Evolutionary conservation across 768 basidiomycete species (phyloP).

Genomic region (Amanita brunnescens): DNA sequence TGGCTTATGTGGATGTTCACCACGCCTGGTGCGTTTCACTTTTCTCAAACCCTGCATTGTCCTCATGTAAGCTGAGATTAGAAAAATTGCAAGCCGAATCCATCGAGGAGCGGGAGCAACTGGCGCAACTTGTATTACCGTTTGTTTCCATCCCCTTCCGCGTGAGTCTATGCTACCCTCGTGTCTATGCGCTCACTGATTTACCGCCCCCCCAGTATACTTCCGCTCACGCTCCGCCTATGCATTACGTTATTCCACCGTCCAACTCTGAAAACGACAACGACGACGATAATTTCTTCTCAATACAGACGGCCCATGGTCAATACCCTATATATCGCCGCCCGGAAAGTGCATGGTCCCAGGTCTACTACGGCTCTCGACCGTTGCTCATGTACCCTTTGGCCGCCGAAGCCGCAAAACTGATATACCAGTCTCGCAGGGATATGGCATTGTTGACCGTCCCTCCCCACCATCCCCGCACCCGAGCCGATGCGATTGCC

Average conservation of each 20-base stretch:
- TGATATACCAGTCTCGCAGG: slow-evolving; percentile 52
- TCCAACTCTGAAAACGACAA: slow-evolving; percentile 10
- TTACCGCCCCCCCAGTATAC: slow-evolving; percentile 34
- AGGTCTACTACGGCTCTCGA: slow-evolving; percentile 22
- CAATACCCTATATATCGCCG: slow-evolving; percentile 37
- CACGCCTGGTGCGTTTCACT: slow-evolving; percentile 20
- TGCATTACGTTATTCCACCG: slow-evolving; percentile 51
- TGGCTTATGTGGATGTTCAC: slow-evolving; percentile 61
- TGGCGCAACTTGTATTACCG: slow-evolving; percentile 22
- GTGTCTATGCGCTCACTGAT: slow-evolving; percentile 7
- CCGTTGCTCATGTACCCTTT: slow-evolving; percentile 31
- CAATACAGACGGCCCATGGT: slow-evolving; percentile 30
- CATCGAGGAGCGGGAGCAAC: slow-evolving; percentile 15
- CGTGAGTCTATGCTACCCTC: slow-evolving; percentile 18
- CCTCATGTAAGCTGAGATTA: slow-evolving; percentile 8
- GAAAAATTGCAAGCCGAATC: slow-evolving; percentile 22
- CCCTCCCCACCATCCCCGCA: slow-evolving; percentile 28
- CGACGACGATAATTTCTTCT: slow-evolving; percentile 12
- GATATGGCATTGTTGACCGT: slow-evolving; percentile 39
- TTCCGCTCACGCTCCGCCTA: slow-evolving; percentile 49
- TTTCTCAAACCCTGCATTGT: neutral
- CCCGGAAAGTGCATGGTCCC: slow-evolving; percentile 14
- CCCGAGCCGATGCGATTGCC: slow-evolving; percentile 17
- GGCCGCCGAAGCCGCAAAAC: slow-evolving; percentile 47
- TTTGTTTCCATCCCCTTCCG: slow-evolving; percentile 38